Evolutionary conservation across 1,139 yeast genomes (phyloP).

Genomic region (Taiozyma onychis): DNA sequence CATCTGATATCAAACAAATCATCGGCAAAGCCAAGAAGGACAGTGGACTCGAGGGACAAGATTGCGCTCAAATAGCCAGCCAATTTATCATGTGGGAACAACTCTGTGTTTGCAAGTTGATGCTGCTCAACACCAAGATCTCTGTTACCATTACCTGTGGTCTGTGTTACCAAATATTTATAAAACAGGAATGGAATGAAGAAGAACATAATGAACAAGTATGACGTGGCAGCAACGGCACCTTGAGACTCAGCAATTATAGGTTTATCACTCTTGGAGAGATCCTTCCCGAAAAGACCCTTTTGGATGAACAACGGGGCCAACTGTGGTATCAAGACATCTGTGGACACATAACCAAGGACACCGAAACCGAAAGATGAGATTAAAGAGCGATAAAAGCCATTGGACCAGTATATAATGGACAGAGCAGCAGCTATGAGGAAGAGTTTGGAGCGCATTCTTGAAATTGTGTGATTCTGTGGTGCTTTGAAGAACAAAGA

Average conservation of each 20-base stretch:
- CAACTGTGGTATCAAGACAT: conserved; percentile 59
- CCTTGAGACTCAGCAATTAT: conserved; percentile 90
- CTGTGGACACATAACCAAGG: conserved; percentile 57
- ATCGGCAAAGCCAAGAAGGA: conserved; percentile 84
- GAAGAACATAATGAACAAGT: conserved; percentile 72
- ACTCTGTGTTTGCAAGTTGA: conserved; percentile 18
- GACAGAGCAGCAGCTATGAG: conserved; percentile 4
- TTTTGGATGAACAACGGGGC: conserved; percentile 62
- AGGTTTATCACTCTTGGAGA: conserved; percentile 67
- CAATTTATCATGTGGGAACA: conserved; percentile 80
- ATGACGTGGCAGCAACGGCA: conserved; percentile 75
- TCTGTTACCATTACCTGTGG: conserved; percentile 52
- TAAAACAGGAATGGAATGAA: conserved; percentile 87
- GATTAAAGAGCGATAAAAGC: conserved; percentile 18
- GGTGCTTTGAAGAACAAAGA: no score
- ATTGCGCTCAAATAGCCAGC: conserved; percentile 84
- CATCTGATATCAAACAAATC: conserved; percentile 93
- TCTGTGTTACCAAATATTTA: conserved; percentile 62
- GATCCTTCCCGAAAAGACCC: conserved; percentile 81
- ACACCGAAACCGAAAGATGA: conserved; percentile 63
- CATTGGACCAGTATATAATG: conserved; percentile 15
- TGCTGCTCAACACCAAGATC: conserved; percentile 28
- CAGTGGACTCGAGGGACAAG: conserved; percentile 76
- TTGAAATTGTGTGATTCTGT: background rate
- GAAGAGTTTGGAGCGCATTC: conserved; percentile 1